These are phyloP conservation scores for Pachyrhizus erosus DNA, from an alignment of 306 rosid species.

Conservation along the genomic window DNA sequence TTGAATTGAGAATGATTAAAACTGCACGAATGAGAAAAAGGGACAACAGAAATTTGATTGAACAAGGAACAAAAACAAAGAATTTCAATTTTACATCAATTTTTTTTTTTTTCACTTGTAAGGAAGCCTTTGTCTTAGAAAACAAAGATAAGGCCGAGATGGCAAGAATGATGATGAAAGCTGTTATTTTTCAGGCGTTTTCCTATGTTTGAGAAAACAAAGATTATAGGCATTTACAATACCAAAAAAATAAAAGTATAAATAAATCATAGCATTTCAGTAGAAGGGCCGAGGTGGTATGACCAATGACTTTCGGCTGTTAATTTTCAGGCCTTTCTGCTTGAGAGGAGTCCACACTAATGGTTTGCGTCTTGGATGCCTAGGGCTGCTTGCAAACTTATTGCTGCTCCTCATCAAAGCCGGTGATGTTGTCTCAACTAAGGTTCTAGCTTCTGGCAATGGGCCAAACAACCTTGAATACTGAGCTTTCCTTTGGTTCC, in stretches of 20 bases:
- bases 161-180: not conserved
- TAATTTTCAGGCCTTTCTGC: constrained; percentile 55
- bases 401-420: constrained; percentile 45
- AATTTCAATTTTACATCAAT: no score
- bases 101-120: not conserved
- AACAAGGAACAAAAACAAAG: no score
- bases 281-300: constrained; percentile 40
- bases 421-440: constrained; percentile 70
- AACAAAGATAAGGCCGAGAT: no score
- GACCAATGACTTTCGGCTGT: constrained; percentile 62
- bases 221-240: no score
- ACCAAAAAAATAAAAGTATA: no score
- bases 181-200: not conserved
- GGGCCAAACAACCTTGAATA: constrained; percentile 76
- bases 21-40: no score
- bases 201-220: not conserved
- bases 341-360: constrained; percentile 85
- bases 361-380: constrained; percentile 59
- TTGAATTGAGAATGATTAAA: no score
- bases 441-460: constrained; percentile 53
- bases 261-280: not conserved
- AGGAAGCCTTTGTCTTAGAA: no score
- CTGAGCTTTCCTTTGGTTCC: constrained; percentile 64
- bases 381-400: constrained; percentile 86
- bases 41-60: no score